phyloP scores from a whole-genome alignment of 306 rosid genomes.

The Fragaria ananassa region DNA sequence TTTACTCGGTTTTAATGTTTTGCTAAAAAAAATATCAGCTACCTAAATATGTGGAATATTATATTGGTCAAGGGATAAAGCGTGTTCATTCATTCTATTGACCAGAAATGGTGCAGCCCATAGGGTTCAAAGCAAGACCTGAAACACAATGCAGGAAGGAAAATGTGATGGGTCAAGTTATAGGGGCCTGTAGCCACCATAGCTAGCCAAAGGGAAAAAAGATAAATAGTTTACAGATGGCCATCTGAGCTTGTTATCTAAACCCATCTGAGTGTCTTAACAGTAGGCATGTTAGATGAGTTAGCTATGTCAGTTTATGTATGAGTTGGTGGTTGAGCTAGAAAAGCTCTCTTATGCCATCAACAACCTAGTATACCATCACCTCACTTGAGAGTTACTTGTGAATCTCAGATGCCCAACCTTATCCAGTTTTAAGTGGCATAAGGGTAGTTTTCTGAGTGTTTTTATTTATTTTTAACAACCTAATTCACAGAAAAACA shows the following conservation, averaged over 20 bases:
- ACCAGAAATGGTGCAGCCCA: not conserved
- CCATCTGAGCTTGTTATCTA: not conserved
- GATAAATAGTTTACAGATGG: not conserved
- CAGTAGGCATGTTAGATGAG: no score
- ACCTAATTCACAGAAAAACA: not conserved
- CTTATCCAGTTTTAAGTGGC: not conserved
- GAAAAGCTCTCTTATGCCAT: not conserved
- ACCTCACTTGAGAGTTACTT: not conserved
- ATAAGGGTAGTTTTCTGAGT: not conserved
- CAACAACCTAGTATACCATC: not conserved
- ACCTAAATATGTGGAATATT: not conserved
- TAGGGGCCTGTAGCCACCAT: not conserved
- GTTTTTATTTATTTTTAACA: not conserved
- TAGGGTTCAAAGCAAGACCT: not conserved
- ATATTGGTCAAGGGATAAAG: not conserved
- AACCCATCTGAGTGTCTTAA: no score
- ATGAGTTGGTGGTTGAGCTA: no score
- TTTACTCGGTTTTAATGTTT: no score
- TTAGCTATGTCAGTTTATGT: no score
- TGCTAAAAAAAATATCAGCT: no score
- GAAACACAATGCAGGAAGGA: not conserved
- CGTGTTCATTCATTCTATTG: not conserved
- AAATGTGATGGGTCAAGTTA: not conserved
- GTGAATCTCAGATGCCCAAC: not conserved
- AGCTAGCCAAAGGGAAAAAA: not conserved